Percentiles rank a stretch among this genome's conserved stretches.
These are phyloP conservation scores for Russula vinacea DNA, from an alignment of 768 basidiomycete species.

Conservation along the genomic window DNA sequence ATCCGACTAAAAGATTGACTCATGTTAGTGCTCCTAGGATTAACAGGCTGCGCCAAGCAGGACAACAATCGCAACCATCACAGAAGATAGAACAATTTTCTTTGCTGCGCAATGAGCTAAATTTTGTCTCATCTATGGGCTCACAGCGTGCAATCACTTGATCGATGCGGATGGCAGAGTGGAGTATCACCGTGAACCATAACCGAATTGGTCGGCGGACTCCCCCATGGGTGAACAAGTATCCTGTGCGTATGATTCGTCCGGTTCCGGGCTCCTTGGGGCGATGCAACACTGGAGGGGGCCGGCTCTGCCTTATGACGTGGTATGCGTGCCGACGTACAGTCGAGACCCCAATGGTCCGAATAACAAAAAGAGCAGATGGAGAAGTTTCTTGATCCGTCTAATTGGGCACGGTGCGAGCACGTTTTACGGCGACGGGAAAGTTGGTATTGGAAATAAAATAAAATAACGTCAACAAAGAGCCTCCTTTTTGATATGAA, in stretches of 20 bases:
- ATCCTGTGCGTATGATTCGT: background rate
- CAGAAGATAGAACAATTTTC: conserved; percentile 7
- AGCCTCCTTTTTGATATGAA: background rate
- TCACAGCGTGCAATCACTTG: background rate
- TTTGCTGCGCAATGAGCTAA: conserved; percentile 21
- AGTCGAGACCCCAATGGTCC: background rate
- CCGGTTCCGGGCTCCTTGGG: background rate
- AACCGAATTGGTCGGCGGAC: background rate
- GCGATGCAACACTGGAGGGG: background rate
- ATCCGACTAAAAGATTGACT: conserved; percentile 13
- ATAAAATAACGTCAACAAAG: conserved; percentile 16
- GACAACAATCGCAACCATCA: conserved; percentile 8
- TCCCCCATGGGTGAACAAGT: background rate
- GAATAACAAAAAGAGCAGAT: background rate
- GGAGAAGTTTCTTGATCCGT: conserved; percentile 1
- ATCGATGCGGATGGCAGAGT: background rate
- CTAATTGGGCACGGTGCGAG: conserved; percentile 15
- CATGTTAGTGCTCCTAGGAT: conserved; percentile 19
- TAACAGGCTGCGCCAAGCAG: conserved; percentile 7
- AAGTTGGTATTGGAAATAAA: background rate
- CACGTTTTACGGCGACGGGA: conserved; percentile 17
- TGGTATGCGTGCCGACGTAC: background rate
- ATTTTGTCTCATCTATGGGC: background rate
- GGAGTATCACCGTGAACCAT: background rate
- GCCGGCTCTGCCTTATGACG: background rate